These are phyloP conservation scores for Amanita fuliginea DNA, from an alignment of 768 basidiomycete species.

Conservation along the genomic window DNA sequence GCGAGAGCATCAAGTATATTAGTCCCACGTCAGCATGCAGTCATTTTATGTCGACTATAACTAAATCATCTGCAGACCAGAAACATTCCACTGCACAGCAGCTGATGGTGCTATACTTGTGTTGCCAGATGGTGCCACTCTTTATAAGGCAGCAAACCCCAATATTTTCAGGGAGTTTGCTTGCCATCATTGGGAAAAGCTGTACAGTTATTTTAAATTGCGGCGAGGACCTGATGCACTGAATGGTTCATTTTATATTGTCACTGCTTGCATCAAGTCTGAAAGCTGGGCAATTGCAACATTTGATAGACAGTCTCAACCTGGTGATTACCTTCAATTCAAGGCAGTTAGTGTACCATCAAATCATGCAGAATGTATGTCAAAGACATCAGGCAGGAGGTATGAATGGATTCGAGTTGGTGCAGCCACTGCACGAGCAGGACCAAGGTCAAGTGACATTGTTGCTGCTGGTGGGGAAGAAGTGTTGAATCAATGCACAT, in stretches of 20 bases:
- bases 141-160: conserved; percentile 1
- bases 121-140: conserved; percentile 10
- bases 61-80: neutral
- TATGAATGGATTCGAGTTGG: neutral
- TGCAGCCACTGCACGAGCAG: neutral
- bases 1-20: neutral
- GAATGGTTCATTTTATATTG: conserved; percentile 12
- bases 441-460: neutral
- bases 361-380: too few relatives aligned
- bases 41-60: neutral
- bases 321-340: neutral
- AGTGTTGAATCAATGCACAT: conserved; percentile 6
- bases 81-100: neutral
- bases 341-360: too few relatives aligned
- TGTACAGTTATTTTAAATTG: conserved; percentile 10
- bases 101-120: conserved; percentile 10
- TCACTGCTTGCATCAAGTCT: conserved; percentile 14
- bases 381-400: too few relatives aligned
- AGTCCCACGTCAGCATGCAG: neutral
- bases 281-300: conserved; percentile 10
- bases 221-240: conserved; percentile 3
- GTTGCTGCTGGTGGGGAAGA: neutral
- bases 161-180: conserved; percentile 7
- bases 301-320: neutral
- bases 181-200: conserved; percentile 7